Conservation (phyloP, 2,329 filamentous ascomycete species). For the Aspergillus sp. region DNA sequence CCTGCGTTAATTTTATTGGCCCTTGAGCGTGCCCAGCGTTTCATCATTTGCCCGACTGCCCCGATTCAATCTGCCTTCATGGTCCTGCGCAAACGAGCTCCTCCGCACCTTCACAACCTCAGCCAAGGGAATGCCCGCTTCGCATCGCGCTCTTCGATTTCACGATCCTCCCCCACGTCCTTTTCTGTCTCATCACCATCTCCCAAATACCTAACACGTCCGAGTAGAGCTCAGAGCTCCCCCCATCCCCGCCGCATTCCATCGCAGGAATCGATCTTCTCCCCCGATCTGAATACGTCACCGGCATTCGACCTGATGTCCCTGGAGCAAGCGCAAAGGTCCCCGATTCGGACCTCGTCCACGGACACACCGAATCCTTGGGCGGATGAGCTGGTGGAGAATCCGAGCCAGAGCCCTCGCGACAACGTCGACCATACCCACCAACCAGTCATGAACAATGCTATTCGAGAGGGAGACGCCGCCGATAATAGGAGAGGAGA, state of each 20-base stretch:
- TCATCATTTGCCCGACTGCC: constrained; percentile 17
- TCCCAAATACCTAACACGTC: constrained; percentile 33
- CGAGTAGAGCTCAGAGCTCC: constrained; percentile 34
- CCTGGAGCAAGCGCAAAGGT: constrained; percentile 42
- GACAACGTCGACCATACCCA: constrained; percentile 16
- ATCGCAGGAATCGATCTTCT: constrained; percentile 40
- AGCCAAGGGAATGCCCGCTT: constrained; percentile 36
- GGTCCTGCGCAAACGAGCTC: constrained; percentile 46
- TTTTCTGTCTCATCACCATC: constrained; percentile 34
- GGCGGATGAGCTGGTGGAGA: constrained; percentile 36
- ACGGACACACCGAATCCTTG: constrained; percentile 36
- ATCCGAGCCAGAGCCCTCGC: constrained; percentile 20
- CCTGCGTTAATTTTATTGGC: constrained; percentile 17
- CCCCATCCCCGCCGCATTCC: constrained; percentile 31
- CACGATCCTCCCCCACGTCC: constrained; percentile 38
- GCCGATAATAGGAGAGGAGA: constrained; percentile 19
- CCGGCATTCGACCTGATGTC: constrained; percentile 45
- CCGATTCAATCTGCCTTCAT: constrained; percentile 34
- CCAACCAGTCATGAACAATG: constrained; percentile 10
- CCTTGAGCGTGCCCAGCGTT: constrained; percentile 20
- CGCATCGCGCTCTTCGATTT: constrained; percentile 41
- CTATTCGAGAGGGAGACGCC: background rate
- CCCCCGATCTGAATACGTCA: constrained; percentile 43
- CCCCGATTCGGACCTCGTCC: constrained; percentile 36
- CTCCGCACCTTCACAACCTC: constrained; percentile 41